Evolutionary conservation across 2,329 filamentous ascomycete genomes (phyloP).

Genomic region (Coniella lustricola): DNA sequence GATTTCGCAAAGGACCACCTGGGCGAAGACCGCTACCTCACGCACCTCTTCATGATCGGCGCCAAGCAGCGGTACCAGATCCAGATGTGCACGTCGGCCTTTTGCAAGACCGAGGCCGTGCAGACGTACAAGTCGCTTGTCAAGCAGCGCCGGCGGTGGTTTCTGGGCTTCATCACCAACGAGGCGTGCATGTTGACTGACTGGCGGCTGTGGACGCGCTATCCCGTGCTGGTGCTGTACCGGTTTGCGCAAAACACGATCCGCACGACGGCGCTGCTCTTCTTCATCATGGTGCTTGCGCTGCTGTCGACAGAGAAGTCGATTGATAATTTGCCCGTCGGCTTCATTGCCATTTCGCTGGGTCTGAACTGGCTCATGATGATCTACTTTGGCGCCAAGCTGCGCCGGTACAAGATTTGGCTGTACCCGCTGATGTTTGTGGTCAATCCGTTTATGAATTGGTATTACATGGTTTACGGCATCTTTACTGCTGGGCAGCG

Average conservation of each 20-base stretch:
- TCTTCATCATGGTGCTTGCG: slow-evolving; percentile 88
- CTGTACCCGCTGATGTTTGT: slow-evolving; percentile 94
- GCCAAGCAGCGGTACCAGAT: slow-evolving; percentile 91
- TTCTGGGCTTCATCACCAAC: slow-evolving; percentile 94
- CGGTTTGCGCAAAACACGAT: slow-evolving; percentile 96
- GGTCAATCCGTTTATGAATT: slow-evolving; percentile 94
- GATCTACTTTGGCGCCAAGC: slow-evolving; percentile 86
- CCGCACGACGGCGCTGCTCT: slow-evolving; percentile 83
- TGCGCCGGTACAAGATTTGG: slow-evolving; percentile 88
- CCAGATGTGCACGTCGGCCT: slow-evolving; percentile 93
- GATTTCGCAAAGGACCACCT: slow-evolving; percentile 94
- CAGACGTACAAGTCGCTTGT: slow-evolving; percentile 78
- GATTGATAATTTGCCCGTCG: slow-evolving; percentile 73
- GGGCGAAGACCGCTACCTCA: slow-evolving; percentile 94
- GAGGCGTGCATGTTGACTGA: slow-evolving; percentile 98
- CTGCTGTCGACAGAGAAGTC: slow-evolving; percentile 77
- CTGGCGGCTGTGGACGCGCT: slow-evolving; percentile 81
- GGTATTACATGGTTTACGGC: slow-evolving; percentile 96
- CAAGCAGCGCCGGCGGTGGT: slow-evolving; percentile 95
- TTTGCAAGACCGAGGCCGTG: slow-evolving; percentile 97
- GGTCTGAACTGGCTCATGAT: slow-evolving; percentile 93
- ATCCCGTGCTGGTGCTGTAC: slow-evolving; percentile 78
- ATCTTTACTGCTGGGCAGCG: slow-evolving; percentile 91
- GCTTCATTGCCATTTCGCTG: slow-evolving; percentile 87
- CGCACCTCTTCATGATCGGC: slow-evolving; percentile 97